A percentile compares a stretch with the other conserved stretches of the same genome.
phyloP scores from a whole-genome alignment of 495 filamentous ascomycete genomes.

The Melanomma pulvis-pyrius region DNA sequence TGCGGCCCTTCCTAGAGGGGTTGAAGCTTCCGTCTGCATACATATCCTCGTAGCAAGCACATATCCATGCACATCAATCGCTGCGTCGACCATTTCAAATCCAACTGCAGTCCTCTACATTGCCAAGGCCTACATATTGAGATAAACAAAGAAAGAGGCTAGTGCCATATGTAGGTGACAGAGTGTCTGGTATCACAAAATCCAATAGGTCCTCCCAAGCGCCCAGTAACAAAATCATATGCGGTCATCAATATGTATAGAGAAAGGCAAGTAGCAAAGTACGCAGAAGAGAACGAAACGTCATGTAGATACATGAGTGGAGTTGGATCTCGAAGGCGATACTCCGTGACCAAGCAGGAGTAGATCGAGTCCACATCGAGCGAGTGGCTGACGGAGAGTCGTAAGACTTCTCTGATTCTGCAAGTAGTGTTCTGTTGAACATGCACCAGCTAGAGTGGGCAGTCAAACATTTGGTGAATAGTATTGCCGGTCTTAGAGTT shows the following conservation, averaged over 20 bases:
- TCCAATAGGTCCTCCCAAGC: slow-evolving; percentile 13
- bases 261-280: slow-evolving; percentile 16
- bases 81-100: not conserved
- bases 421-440: not conserved
- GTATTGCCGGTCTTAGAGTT: not conserved
- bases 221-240: slow-evolving; percentile 7
- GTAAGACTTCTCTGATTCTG: not conserved
- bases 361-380: not conserved
- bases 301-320: slow-evolving; percentile 21
- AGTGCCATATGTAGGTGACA: slow-evolving; percentile 26
- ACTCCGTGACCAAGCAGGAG: not conserved
- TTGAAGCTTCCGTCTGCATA: not conserved
- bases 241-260: slow-evolving; percentile 18
- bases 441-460: not conserved
- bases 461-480: not conserved
- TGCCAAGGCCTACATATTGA: too few species aligned
- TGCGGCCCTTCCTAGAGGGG: not conserved
- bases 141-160: slow-evolving; percentile 10
- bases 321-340: not conserved
- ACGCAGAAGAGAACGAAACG: not conserved
- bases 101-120: not conserved
- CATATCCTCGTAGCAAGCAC: not conserved
- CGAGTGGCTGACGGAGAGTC: slow-evolving; percentile 1
- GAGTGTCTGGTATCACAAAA: slow-evolving; percentile 34
- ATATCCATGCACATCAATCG: not conserved